Evolutionary conservation across 1,284 basidiomycete species (phyloP).

Genomic region (Naganishia albida): DNA sequence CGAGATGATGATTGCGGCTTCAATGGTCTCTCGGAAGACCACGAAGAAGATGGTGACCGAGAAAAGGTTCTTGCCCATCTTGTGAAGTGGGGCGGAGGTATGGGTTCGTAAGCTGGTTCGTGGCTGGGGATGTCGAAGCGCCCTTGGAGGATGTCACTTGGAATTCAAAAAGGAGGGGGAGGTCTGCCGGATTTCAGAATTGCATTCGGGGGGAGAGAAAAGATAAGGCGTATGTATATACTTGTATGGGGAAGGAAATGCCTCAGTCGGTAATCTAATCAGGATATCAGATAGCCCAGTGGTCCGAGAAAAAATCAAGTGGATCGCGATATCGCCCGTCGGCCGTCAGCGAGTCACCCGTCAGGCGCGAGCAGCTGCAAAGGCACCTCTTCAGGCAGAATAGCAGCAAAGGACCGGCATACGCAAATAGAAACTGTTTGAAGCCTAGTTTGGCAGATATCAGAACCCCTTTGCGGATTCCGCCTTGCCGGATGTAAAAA

Average conservation of each 20-base stretch:
- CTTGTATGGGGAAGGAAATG: conserved; percentile 9
- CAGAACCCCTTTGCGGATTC: background rate
- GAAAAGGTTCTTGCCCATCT: conserved; percentile 50
- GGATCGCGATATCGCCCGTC: conserved; percentile 14
- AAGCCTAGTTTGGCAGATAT: background rate
- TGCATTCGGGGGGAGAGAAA: background rate
- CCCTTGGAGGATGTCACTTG: background rate
- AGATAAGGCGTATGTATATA: conserved; percentile 5
- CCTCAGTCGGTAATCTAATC: conserved; percentile 27
- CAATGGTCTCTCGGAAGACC: conserved; percentile 55
- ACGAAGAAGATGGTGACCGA: conserved; percentile 56
- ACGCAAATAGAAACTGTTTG: conserved; percentile 5
- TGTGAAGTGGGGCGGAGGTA: conserved; percentile 27
- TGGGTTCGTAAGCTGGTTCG: too few species aligned
- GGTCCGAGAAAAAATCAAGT: background rate
- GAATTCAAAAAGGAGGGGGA: background rate
- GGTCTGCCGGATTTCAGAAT: background rate
- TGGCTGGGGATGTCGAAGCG: background rate
- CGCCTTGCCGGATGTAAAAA: background rate
- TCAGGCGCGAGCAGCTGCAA: background rate
- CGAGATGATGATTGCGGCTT: conserved; percentile 54
- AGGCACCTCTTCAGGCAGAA: background rate
- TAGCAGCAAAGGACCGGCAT: background rate
- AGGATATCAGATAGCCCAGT: conserved; percentile 23
- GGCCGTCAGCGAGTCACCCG: background rate